phyloP scores from a whole-genome alignment of 2,329 filamentous ascomycete species.

The Calonectria crousiana region DNA sequence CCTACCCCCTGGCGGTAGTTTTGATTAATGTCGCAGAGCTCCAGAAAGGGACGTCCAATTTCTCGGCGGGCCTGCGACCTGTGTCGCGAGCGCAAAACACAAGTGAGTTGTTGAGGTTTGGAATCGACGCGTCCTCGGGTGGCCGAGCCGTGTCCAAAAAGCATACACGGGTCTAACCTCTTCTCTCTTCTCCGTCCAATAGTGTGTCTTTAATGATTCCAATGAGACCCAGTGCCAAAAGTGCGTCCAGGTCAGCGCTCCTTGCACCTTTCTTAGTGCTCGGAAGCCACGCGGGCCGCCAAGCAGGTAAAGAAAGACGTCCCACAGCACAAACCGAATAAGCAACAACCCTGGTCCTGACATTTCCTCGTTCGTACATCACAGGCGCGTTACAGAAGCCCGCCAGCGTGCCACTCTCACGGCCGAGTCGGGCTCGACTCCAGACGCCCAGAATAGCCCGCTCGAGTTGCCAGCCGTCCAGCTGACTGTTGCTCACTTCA shows the following conservation, averaged over 20 bases:
- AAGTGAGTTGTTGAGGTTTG: background rate
- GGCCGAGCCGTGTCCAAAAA: too few relatives aligned
- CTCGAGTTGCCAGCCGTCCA: conserved; percentile 1
- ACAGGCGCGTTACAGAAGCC: background rate
- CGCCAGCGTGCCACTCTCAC: background rate
- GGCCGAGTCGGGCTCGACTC: background rate
- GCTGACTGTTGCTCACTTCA: background rate
- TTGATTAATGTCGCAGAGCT: conserved; percentile 3
- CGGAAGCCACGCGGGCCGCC: background rate
- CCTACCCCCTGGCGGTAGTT: background rate
- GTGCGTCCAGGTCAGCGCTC: background rate
- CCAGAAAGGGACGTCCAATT: conserved; percentile 2
- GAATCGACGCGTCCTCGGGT: background rate
- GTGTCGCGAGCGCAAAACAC: conserved; percentile 1
- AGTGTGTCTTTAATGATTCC: conserved; percentile 3
- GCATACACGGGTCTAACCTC: background rate
- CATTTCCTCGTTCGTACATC: background rate
- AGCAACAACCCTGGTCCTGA: background rate
- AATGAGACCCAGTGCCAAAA: background rate
- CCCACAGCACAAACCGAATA: background rate
- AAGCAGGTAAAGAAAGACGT: background rate
- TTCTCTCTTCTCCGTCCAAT: background rate
- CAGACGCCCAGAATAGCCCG: background rate
- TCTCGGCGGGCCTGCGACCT: conserved; percentile 3
- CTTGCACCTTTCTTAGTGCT: background rate